Evolutionary conservation across 441 rosid species (phyloP).

Genomic region (Adansonia rubrostipa): DNA sequence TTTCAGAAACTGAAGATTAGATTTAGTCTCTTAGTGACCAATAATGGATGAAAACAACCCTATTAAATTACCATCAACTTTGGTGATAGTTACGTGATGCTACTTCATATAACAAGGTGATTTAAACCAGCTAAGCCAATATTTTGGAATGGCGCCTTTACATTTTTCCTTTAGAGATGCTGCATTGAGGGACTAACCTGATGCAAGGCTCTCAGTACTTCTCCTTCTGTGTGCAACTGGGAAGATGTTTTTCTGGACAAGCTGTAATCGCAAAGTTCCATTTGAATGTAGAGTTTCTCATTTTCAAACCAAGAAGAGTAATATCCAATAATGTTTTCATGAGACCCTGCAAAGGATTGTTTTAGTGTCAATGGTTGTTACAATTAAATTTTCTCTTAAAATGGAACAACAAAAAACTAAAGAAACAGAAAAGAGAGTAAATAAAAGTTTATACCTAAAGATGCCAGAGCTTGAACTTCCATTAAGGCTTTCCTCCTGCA

Average conservation of each 20-base stretch:
- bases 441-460: constrained; percentile 58
- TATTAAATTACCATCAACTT: background rate
- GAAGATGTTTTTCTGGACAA: constrained; percentile 56
- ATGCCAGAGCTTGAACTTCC: constrained; percentile 98
- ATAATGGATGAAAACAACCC: background rate
- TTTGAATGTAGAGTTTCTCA: constrained; percentile 90
- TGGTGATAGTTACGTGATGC: background rate
- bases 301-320: constrained; percentile 94
- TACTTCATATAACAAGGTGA: background rate
- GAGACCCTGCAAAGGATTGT: constrained; percentile 54
- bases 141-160: background rate
- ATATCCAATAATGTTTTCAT: constrained; percentile 80
- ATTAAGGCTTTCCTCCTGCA: constrained; percentile 91
- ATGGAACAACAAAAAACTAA: background rate
- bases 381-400: background rate
- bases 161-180: background rate
- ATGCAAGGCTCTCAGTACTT: constrained; percentile 59
- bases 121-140: background rate
- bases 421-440: background rate
- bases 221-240: constrained; percentile 54
- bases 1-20: background rate
- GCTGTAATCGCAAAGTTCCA: constrained; percentile 89
- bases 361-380: background rate
- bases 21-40: background rate
- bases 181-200: constrained; percentile 52